phyloP scores from a whole-genome alignment of 345 rosid species.

The Salix brachista region DNA sequence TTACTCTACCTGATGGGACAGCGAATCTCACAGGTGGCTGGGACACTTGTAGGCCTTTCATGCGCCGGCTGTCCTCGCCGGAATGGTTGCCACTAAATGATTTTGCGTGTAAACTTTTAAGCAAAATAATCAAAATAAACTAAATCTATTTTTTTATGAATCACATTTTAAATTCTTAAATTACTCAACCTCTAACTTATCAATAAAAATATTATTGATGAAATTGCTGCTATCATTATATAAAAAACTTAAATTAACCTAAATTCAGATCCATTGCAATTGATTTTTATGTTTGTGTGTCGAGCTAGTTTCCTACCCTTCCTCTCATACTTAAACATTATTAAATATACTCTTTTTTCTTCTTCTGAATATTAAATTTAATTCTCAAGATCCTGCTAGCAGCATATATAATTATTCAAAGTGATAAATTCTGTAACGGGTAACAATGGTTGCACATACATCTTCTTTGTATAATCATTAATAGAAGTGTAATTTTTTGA shows the following conservation, averaged over 20 bases:
- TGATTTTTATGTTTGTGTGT: neutral
- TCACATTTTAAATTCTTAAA: too few relatives aligned
- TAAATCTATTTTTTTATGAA: too few relatives aligned
- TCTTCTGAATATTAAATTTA: neutral
- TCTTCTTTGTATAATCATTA: neutral
- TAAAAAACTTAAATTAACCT: too few relatives aligned
- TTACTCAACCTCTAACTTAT: too few relatives aligned
- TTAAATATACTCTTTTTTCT: too few relatives aligned
- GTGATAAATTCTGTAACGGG: neutral
- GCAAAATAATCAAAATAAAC: too few relatives aligned
- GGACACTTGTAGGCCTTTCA: conserved; percentile 22
- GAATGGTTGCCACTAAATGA: conserved; percentile 6
- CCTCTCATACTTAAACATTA: neutral
- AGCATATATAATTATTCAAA: too few relatives aligned
- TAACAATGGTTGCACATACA: neutral
- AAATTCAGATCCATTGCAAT: neutral
- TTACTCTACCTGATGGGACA: conserved; percentile 21
- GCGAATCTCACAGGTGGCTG: conserved; percentile 30
- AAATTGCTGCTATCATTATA: too few relatives aligned
- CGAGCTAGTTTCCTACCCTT: neutral
- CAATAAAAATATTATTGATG: too few relatives aligned
- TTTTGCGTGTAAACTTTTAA: too few relatives aligned
- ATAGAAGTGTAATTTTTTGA: neutral
- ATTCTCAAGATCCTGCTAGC: neutral
- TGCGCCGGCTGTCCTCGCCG: conserved; percentile 16